Evolutionary conservation across 2,329 filamentous ascomycete species (phyloP).

Genomic region (Colletotrichum tanaceti): DNA sequence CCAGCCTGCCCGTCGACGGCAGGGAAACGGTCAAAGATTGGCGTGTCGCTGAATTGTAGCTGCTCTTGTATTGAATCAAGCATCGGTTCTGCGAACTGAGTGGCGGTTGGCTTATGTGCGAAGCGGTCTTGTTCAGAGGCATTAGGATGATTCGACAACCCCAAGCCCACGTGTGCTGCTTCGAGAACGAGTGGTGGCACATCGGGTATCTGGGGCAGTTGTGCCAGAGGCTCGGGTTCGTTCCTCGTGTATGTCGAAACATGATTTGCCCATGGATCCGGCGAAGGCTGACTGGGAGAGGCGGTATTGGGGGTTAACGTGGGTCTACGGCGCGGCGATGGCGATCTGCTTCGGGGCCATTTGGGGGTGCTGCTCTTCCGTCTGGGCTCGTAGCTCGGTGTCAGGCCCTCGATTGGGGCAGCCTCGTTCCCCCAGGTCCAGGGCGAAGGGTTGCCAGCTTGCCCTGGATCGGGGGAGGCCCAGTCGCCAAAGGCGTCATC

Average conservation of each 20-base stretch:
- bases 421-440: slow-evolving; percentile 34
- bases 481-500: slow-evolving; percentile 55
- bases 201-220: slow-evolving; percentile 41
- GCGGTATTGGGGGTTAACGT: slow-evolving; percentile 48
- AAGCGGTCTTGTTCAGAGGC: not conserved
- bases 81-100: slow-evolving; percentile 2
- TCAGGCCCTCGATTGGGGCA: slow-evolving; percentile 42
- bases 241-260: slow-evolving; percentile 43
- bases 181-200: slow-evolving; percentile 38
- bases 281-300: slow-evolving; percentile 51
- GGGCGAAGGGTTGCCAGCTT: slow-evolving; percentile 39
- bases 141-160: not conserved
- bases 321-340: slow-evolving; percentile 50
- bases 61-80: slow-evolving; percentile 22
- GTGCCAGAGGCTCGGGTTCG: slow-evolving; percentile 37
- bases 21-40: not conserved
- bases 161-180: slow-evolving; percentile 2
- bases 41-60: not conserved
- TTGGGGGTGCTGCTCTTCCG: slow-evolving; percentile 53
- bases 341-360: slow-evolving; percentile 54
- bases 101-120: not conserved
- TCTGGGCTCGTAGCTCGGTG: slow-evolving; percentile 48
- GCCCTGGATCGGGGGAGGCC: slow-evolving; percentile 47
- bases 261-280: slow-evolving; percentile 57
- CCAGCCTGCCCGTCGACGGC: not conserved